Evolutionary conservation across 768 basidiomycete genomes (phyloP), one percentile per base, ranked within the genome.

Genomic region (Serendipita sp.): DNA sequence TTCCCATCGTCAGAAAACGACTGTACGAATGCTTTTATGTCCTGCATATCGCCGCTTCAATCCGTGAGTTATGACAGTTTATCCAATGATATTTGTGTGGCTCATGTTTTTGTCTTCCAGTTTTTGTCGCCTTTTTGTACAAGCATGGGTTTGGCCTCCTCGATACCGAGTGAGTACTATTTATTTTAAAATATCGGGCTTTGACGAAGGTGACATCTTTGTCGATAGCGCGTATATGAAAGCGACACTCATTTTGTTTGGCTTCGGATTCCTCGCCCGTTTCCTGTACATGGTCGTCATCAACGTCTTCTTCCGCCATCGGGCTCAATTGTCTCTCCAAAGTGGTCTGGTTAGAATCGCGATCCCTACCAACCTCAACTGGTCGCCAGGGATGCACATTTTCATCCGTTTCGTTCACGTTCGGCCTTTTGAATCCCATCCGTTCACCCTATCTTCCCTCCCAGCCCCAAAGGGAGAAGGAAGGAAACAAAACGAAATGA

Each of bases 351-450:
- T 64, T 10, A 41, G 44, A 13, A 46, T 64, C 16, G 18, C 63
- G 16, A 47, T 64, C 28, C 63, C 63, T 4, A 64, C 63, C 45
- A 45, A 48, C 2, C 30, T 64, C 45, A 45, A 48, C 3, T 64
- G 63, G 63, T 11, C 30, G 30, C 65, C 67, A 4, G 67, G 67
- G 16, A 58, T 63, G 47, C 67, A 67, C 62, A 30, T 63, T 65
- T 66, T 67, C 28, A 44, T 67, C 18, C 65, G 65, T 10, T 67
- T 67, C 65, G 24, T 66, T 30, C 35, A 30, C 30, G 44, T 67
- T 34, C 66, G 41, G 4, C 47, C 65, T 3, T 51, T 67, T 16
- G 54, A 53, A 35, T 48, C 66, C 28, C 66, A 66, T 48, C 66
- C 66, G 30, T 66, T 66, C 64, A 66, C 64, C 7, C n/a, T 66